Percentiles rank a stretch among this genome's conserved stretches.
These are phyloP conservation scores for Salix koriyanagi DNA, from an alignment of 345 rosid species.

Conservation along the genomic window DNA sequence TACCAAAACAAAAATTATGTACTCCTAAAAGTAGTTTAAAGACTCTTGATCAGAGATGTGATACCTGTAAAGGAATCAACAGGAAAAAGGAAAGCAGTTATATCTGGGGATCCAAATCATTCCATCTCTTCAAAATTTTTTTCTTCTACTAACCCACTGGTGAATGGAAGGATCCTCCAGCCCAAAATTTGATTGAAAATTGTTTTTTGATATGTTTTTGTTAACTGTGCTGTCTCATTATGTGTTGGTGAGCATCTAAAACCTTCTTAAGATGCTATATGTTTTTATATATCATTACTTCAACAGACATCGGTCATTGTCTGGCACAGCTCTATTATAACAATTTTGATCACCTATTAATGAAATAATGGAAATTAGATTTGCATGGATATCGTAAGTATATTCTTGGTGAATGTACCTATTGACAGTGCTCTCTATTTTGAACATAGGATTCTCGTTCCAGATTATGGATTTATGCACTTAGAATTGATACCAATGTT, in stretches of 20 bases:
- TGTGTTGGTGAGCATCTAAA: no score
- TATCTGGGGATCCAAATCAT: background rate
- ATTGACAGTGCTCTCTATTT: slow-evolving; percentile 13
- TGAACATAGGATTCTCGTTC: slow-evolving; percentile 70
- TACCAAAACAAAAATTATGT: background rate
- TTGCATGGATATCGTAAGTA: background rate
- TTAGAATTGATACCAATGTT: slow-evolving; percentile 84
- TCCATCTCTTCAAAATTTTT: no score
- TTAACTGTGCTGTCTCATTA: no score
- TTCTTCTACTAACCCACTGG: no score
- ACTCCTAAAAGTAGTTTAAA: background rate
- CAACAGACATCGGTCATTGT: no score
- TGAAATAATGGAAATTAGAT: background rate
- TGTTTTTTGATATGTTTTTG: no score
- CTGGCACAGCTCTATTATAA: no score
- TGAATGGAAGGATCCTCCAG: no score
- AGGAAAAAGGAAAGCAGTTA: background rate
- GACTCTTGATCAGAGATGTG: background rate
- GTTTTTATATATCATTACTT: no score
- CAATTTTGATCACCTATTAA: no score
- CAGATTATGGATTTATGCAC: slow-evolving; percentile 70
- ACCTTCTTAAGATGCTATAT: no score
- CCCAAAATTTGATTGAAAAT: no score
- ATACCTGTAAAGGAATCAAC: background rate
- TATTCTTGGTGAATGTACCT: background rate